phyloP scores from a whole-genome alignment of 1,284 basidiomycete species.

The Cystobasidium slooffiae region DNA sequence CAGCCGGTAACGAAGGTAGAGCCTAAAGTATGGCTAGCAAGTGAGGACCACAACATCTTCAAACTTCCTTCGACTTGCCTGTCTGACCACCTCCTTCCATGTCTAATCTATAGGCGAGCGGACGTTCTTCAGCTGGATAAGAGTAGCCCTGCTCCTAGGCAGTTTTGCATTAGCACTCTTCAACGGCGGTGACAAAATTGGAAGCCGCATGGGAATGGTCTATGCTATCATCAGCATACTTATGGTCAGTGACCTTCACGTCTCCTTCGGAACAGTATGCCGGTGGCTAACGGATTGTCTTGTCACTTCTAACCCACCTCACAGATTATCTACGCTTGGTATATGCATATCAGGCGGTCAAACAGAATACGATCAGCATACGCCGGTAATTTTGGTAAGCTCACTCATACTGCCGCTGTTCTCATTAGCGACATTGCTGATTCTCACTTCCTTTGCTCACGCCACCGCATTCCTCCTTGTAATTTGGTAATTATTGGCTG shows the following conservation, averaged over 20 bases:
- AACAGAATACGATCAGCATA: conserved; percentile 88
- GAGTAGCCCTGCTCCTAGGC: conserved; percentile 75
- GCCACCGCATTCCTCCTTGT: background rate
- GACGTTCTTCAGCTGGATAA: conserved; percentile 53
- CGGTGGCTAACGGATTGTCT: background rate
- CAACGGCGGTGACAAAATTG: conserved; percentile 74
- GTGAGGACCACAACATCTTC: background rate
- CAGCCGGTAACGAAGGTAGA: conserved; percentile 33
- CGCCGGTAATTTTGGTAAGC: conserved; percentile 83
- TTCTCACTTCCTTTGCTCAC: background rate
- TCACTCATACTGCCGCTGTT: background rate
- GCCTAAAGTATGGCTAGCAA: conserved; percentile 46
- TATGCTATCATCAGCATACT: conserved; percentile 71
- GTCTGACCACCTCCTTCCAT: background rate
- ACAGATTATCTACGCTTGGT: conserved; percentile 73
- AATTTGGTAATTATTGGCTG: background rate
- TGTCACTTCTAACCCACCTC: conserved; percentile 12
- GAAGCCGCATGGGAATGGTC: conserved; percentile 77
- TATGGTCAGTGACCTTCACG: conserved; percentile 45
- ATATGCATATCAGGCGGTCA: conserved; percentile 83
- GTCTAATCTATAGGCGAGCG: conserved; percentile 43
- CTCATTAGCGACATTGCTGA: conserved; percentile 3
- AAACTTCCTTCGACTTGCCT: too few species aligned
- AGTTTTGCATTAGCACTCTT: conserved; percentile 85
- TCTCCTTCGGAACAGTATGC: too few species aligned